Percentiles rank a stretch among this genome's conserved stretches.
Conservation (phyloP, 73 alveolate genomes). For the Paramecium primaurelia region DNA sequence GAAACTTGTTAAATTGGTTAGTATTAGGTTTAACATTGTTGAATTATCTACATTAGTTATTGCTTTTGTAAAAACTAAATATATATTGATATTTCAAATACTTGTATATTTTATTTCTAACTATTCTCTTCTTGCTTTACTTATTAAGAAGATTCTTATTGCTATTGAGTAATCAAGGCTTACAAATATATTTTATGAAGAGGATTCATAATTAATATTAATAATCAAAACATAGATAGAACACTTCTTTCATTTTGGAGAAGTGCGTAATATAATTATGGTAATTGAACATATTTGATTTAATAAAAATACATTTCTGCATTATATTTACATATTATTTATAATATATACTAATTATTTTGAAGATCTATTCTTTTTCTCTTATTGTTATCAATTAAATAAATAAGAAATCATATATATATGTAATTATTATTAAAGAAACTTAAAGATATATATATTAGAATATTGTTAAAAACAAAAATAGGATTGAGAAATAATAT, state of each 20-base stretch:
- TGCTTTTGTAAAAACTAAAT: not conserved
- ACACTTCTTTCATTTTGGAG: not conserved
- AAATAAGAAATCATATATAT: too few species aligned
- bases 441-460: too few species aligned
- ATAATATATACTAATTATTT: not conserved
- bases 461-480: too few species aligned
- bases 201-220: conserved; percentile 18
- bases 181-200: not conserved
- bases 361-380: too few species aligned
- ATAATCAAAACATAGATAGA: not conserved
- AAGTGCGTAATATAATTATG: not conserved
- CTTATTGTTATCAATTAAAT: too few species aligned
- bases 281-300: not conserved
- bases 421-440: too few species aligned
- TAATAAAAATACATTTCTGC: not conserved
- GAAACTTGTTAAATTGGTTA: not conserved
- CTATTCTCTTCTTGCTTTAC: conserved; percentile 15
- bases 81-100: not conserved
- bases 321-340: not conserved
- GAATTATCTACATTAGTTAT: not conserved
- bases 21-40: not conserved
- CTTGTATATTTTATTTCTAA: not conserved
- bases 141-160: not conserved
- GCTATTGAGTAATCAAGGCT: not conserved
- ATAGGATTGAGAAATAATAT: too few species aligned